Percentiles rank a stretch among this genome's conserved stretches.
These are phyloP conservation scores for Plasmodium vivax DNA, from an alignment of 169 alveolate species.

Conservation along the genomic window DNA sequence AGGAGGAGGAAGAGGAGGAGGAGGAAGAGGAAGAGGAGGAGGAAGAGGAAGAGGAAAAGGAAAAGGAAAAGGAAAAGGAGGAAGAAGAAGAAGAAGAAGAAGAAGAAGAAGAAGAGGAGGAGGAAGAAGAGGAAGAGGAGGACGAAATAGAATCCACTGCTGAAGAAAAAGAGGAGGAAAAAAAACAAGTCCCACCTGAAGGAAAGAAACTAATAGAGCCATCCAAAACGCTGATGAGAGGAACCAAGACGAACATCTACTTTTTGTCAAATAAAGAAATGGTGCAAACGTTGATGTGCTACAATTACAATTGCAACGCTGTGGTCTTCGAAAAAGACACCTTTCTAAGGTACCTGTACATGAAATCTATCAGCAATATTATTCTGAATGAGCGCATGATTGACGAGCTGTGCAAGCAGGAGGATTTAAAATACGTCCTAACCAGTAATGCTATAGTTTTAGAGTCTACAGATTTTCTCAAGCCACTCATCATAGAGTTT, in stretches of 20 bases:
- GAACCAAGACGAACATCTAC: slow-evolving; percentile 46
- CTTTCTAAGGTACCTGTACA: slow-evolving; percentile 31
- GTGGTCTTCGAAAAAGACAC: slow-evolving; percentile 52
- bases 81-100: not conserved
- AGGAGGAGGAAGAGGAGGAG: not conserved
- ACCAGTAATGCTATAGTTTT: slow-evolving; percentile 49
- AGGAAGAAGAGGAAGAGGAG: not conserved
- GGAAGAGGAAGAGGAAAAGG: not conserved
- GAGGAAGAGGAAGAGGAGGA: not conserved
- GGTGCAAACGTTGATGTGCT: slow-evolving; percentile 37
- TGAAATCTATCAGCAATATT: slow-evolving; percentile 37
- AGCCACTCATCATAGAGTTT: slow-evolving; percentile 53
- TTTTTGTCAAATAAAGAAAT: slow-evolving; percentile 47
- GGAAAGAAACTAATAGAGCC: slow-evolving; percentile 33
- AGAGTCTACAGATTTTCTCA: slow-evolving; percentile 59
- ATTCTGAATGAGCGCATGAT: slow-evolving; percentile 66
- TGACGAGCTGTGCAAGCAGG: slow-evolving; percentile 31
- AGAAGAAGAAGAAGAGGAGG: not conserved
- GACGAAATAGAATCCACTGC: not conserved
- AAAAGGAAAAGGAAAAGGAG: too few species aligned
- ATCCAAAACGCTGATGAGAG: slow-evolving; percentile 62
- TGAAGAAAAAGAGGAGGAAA: slow-evolving; percentile 4
- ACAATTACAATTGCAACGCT: slow-evolving; percentile 53
- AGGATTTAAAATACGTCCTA: slow-evolving; percentile 35
- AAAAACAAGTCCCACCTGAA: not conserved